Conservation (phyloP, 2,329 filamentous ascomycete genomes). For the Exophiala sp. region DNA sequence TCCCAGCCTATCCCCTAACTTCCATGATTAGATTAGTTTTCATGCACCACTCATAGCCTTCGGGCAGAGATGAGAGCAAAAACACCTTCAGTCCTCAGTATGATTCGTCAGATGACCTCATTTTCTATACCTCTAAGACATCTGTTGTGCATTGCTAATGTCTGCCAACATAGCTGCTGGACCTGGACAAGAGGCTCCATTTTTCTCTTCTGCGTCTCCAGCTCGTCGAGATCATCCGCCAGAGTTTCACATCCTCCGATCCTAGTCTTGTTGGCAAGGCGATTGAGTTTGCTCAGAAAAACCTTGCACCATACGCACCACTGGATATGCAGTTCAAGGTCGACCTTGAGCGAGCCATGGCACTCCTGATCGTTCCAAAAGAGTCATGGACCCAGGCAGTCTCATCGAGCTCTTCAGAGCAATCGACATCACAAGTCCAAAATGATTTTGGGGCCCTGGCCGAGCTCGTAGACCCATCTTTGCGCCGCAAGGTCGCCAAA, state of each 20-base stretch:
- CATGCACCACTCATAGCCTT: constrained; percentile 99
- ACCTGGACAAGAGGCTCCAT: constrained; percentile 73
- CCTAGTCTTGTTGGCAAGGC: constrained; percentile 68
- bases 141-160: constrained; percentile 6
- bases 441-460: constrained; percentile 49
- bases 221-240: constrained; percentile 83
- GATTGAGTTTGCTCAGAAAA: constrained; percentile 76
- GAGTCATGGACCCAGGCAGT: constrained; percentile 58
- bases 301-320: constrained; percentile 80
- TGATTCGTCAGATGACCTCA: constrained; percentile 51
- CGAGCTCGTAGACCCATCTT: constrained; percentile 67
- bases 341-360: constrained; percentile 88
- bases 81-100: constrained; percentile 77
- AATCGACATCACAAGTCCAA: constrained; percentile 17
- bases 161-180: constrained; percentile 63
- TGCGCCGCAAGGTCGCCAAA: constrained; percentile 77
- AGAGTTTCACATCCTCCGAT: constrained; percentile 54
- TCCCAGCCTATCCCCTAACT: constrained; percentile 26
- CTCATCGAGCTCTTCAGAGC: constrained; percentile 5
- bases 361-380: constrained; percentile 79
- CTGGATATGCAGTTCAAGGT: constrained; percentile 74
- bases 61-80: constrained; percentile 84
- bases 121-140: constrained; percentile 12
- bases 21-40: constrained; percentile 93
- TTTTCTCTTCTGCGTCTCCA: constrained; percentile 87